Evolutionary conservation across 2,329 filamentous ascomycete genomes (phyloP).

Genomic region (Meredithiella fracta): DNA sequence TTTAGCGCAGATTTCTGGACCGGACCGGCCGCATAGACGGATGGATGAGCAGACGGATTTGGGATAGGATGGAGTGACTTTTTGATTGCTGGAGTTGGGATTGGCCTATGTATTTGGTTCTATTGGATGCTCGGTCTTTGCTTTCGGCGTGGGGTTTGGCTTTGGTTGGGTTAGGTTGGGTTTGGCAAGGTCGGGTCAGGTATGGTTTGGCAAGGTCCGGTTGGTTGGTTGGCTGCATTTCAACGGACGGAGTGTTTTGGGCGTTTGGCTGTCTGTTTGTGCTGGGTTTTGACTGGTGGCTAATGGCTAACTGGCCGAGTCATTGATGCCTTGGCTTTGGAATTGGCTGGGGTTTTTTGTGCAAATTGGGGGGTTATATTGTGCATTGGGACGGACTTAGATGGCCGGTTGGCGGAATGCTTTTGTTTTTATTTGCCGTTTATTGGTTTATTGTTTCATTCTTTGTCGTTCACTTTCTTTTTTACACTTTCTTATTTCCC

Average conservation of each 20-base stretch:
- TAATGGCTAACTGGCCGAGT: too few relatives aligned
- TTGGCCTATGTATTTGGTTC: constrained; percentile 6
- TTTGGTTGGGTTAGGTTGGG: neutral
- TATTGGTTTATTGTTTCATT: constrained; percentile 15
- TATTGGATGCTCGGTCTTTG: neutral
- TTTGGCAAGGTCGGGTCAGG: neutral
- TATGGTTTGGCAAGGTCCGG: too few relatives aligned
- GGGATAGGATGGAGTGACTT: constrained; percentile 3
- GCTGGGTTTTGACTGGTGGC: too few relatives aligned
- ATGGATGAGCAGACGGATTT: constrained; percentile 14
- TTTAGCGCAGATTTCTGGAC: neutral
- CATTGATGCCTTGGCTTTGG: neutral
- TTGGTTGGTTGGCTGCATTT: neutral
- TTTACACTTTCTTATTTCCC: constrained; percentile 7
- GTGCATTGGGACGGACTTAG: constrained; percentile 6
- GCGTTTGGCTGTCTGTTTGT: neutral
- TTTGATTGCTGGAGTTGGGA: constrained; percentile 5
- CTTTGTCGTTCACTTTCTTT: constrained; percentile 10
- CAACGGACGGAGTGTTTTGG: neutral
- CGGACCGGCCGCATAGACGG: constrained; percentile 7
- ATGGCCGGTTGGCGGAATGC: neutral
- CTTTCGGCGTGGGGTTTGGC: neutral
- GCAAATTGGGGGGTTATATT: constrained; percentile 4
- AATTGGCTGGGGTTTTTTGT: constrained; percentile 1
- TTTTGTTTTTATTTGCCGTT: constrained; percentile 15